phyloP scores from a whole-genome alignment of 176 grass and related monocot species.

The Triticum monococcum region DNA sequence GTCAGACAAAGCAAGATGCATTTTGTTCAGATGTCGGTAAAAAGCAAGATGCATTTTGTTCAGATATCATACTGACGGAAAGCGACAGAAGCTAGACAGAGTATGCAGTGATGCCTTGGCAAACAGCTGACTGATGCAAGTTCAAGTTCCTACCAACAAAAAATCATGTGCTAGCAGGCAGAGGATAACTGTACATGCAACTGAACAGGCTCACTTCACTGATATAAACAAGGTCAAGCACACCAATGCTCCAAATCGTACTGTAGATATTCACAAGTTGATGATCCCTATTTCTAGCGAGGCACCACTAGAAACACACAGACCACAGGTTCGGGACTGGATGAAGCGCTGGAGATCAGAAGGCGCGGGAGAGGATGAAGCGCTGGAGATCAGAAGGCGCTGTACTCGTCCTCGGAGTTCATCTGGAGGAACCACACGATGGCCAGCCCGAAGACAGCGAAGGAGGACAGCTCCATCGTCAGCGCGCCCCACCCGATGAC shows the following conservation, averaged over 20 bases:
- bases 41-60: background rate
- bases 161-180: background rate
- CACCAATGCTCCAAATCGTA: background rate
- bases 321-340: background rate
- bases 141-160: background rate
- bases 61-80: background rate
- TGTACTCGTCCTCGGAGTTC: slow-evolving; percentile 58
- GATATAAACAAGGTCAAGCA: background rate
- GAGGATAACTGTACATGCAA: background rate
- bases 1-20: background rate
- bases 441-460: slow-evolving; percentile 67
- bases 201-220: background rate
- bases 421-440: slow-evolving; percentile 71
- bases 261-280: slow-evolving; percentile 29
- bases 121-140: background rate
- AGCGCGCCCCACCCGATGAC: slow-evolving; percentile 88
- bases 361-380: background rate
- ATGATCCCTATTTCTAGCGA: background rate
- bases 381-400: slow-evolving; percentile 22
- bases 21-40: background rate
- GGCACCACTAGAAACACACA: background rate
- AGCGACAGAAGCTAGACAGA: background rate
- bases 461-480: slow-evolving; percentile 92
- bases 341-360: slow-evolving; percentile 14
- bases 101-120: background rate